phyloP scores from a whole-genome alignment of 2,329 filamentous ascomycete genomes.

The Pseudopithomyces maydicus region DNA sequence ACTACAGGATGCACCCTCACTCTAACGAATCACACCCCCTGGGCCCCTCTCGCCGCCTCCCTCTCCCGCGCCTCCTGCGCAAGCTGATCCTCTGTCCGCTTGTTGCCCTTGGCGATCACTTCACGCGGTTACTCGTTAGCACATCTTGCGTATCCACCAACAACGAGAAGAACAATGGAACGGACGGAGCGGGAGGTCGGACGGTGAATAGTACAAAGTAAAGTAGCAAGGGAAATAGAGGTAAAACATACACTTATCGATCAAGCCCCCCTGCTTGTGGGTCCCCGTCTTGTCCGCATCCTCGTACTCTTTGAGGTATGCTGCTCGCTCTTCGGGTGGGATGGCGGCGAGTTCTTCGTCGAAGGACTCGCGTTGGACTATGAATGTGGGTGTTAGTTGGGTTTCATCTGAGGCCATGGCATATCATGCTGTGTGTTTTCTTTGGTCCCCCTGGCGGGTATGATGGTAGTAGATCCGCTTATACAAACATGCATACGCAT shows the following conservation, averaged over 20 bases:
- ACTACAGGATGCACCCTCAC: no score
- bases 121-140: conserved; percentile 10
- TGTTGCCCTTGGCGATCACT: conserved; percentile 41
- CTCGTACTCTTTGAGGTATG: conserved; percentile 43
- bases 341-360: conserved; percentile 41
- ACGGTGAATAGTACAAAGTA: no score
- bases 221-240: no score
- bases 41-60: conserved; percentile 13
- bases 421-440: neutral
- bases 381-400: neutral
- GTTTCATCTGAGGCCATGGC: neutral
- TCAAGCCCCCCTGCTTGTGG: conserved; percentile 34
- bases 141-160: neutral
- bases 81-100: conserved; percentile 41
- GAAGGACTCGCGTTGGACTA: conserved; percentile 37
- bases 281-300: conserved; percentile 37
- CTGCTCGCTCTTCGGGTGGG: conserved; percentile 38
- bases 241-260: conserved; percentile 6
- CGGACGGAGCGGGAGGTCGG: no score
- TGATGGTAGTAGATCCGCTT: no score
- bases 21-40: neutral
- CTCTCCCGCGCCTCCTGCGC: conserved; percentile 29
- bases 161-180: neutral
- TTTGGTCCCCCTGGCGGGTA: neutral
- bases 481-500: no score